Percentiles rank a stretch among this genome's conserved stretches.
Conservation (phyloP, 495 filamentous ascomycete species). For the Polyplosphaeria fusca region DNA sequence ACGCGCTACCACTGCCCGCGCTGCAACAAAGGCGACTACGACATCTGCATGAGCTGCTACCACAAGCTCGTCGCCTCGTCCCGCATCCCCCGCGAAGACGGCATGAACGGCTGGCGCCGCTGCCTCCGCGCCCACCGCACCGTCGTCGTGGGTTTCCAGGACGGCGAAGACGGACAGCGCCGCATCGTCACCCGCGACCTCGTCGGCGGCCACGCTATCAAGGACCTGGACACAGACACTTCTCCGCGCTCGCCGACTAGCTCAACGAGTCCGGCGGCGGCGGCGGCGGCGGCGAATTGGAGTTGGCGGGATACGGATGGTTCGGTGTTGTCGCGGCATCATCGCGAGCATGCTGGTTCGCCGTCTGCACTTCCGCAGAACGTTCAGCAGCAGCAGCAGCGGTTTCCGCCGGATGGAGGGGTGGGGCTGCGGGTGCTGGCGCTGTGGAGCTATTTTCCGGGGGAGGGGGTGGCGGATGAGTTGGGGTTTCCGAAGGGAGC, state of each 20-base stretch:
- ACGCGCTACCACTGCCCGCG: constrained; percentile 72
- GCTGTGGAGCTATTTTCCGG: constrained; percentile 70
- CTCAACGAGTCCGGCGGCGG: not conserved
- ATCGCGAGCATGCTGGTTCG: not conserved
- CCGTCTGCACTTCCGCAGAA: not conserved
- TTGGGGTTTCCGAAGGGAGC: constrained; percentile 77
- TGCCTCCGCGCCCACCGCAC: constrained; percentile 80
- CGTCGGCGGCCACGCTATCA: constrained; percentile 66
- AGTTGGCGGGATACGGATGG: constrained; percentile 36
- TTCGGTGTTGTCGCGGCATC: constrained; percentile 6
- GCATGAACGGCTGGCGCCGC: constrained; percentile 72
- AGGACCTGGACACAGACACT: constrained; percentile 41
- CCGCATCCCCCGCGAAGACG: constrained; percentile 68
- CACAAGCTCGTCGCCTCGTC: constrained; percentile 55
- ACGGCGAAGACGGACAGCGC: constrained; percentile 56
- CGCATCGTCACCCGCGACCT: constrained; percentile 60
- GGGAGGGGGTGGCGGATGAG: constrained; percentile 60
- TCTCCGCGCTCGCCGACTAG: constrained; percentile 1
- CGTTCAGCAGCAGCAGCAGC: constrained; percentile 4
- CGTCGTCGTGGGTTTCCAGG: constrained; percentile 71
- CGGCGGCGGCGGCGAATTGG: constrained; percentile 21
- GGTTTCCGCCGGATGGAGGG: constrained; percentile 70
- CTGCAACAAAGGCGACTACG: constrained; percentile 73
- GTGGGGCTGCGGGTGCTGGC: constrained; percentile 60
- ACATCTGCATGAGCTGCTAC: constrained; percentile 79